phyloP scores from a whole-genome alignment of 2,329 filamentous ascomycete species.

The Pochonia chlamydosporia region DNA sequence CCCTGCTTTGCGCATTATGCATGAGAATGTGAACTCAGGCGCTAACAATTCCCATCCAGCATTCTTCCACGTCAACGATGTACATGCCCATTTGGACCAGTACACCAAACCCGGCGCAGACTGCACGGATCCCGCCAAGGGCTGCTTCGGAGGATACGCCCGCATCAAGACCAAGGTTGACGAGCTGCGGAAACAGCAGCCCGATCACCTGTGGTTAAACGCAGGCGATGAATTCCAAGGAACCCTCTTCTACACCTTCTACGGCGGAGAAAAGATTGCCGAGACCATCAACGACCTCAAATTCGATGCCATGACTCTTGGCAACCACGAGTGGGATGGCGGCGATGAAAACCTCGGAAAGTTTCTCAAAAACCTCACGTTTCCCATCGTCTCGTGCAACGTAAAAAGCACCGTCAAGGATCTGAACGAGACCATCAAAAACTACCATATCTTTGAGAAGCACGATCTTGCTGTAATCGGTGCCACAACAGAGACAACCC shows the following conservation, averaged over 20 bases:
- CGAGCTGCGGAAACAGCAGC: constrained; percentile 47
- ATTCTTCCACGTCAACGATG: constrained; percentile 66
- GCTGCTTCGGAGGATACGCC: constrained; percentile 60
- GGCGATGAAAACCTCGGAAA: constrained; percentile 57
- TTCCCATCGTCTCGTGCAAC: constrained; percentile 59
- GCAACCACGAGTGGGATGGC: constrained; percentile 63
- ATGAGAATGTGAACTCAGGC: too few species aligned
- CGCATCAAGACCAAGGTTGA: constrained; percentile 57
- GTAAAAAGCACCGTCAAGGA: constrained; percentile 53
- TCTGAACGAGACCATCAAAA: constrained; percentile 58
- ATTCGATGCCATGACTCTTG: constrained; percentile 64
- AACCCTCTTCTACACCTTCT: constrained; percentile 62
- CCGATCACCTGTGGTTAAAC: constrained; percentile 59
- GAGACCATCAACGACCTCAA: constrained; percentile 58
- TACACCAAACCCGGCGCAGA: constrained; percentile 56
- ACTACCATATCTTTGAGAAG: constrained; percentile 58
- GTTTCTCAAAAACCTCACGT: constrained; percentile 58
- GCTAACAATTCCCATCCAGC: constrained; percentile 23
- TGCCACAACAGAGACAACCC: constrained; percentile 35
- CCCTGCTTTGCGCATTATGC: too few species aligned
- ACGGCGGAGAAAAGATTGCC: constrained; percentile 62
- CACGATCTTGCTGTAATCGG: constrained; percentile 58
- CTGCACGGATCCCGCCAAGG: constrained; percentile 48
- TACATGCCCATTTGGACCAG: constrained; percentile 61
- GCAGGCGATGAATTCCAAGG: constrained; percentile 66